A percentile compares a stretch with the other conserved stretches of the same genome.
Evolutionary conservation across 2,329 filamentous ascomycete genomes (phyloP).

Genomic region (Pyrenochaeta sp.): DNA sequence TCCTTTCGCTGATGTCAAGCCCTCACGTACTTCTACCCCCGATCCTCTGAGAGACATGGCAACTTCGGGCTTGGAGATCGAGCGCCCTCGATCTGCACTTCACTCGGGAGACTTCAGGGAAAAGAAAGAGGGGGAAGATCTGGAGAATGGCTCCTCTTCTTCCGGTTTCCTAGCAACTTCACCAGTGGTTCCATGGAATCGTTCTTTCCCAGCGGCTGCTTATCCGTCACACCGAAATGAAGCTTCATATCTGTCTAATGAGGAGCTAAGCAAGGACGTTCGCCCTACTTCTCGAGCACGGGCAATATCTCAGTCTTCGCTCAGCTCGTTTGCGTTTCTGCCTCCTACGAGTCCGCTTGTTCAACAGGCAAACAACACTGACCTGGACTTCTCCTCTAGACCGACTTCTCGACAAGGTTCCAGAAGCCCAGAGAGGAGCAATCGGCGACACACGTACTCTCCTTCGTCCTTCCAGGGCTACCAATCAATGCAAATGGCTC

Average conservation of each 20-base stretch:
- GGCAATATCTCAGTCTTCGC: conserved; percentile 66
- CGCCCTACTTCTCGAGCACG: conserved; percentile 51
- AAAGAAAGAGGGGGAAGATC: conserved; percentile 46
- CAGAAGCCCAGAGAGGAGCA: conserved; percentile 57
- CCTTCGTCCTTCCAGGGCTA: conserved; percentile 65
- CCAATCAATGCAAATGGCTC: conserved; percentile 51
- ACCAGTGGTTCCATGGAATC: conserved; percentile 66
- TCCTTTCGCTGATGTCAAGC: conserved; percentile 45
- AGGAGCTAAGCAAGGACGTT: conserved; percentile 24
- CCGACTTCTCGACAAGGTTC: conserved; percentile 48
- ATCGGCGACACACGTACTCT: conserved; percentile 76
- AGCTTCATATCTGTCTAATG: conserved; percentile 24
- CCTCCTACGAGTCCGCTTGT: conserved; percentile 92
- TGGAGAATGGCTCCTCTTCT: conserved; percentile 18
- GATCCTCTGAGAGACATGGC: conserved; percentile 39
- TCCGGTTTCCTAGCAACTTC: conserved; percentile 54
- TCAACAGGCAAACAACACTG: conserved; percentile 85
- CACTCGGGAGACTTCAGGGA: conserved; percentile 70
- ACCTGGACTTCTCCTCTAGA: conserved; percentile 68
- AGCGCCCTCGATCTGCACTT: conserved; percentile 79
- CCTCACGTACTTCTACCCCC: conserved; percentile 40
- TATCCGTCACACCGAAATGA: conserved; percentile 26
- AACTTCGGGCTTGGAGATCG: conserved; percentile 65
- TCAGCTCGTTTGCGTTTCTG: conserved; percentile 83
- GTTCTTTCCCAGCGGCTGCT: conserved; percentile 53